phyloP scores from a whole-genome alignment of 2,329 filamentous ascomycete genomes.

The Phialocephala subalpina region DNA sequence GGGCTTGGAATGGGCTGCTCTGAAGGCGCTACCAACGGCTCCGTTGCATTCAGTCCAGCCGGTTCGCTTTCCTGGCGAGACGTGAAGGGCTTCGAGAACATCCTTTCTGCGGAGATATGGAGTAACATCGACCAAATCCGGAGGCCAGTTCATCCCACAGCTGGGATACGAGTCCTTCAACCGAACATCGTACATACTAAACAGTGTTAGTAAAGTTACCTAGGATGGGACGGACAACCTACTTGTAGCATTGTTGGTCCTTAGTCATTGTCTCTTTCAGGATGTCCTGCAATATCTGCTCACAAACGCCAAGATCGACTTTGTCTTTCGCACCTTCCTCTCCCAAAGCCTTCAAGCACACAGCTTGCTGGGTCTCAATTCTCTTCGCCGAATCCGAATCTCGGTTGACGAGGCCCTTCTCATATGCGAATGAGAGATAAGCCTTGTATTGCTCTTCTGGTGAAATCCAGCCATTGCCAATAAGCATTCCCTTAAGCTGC shows the following conservation, averaged over 20 bases:
- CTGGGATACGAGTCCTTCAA: conserved; percentile 80
- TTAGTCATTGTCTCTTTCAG: conserved; percentile 66
- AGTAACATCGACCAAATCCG: conserved; percentile 78
- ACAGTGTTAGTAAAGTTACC: not conserved
- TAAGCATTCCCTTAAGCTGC: conserved; percentile 85
- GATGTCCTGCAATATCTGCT: conserved; percentile 77
- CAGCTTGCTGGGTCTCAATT: conserved; percentile 73
- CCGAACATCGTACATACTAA: conserved; percentile 89
- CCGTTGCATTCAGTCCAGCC: conserved; percentile 94
- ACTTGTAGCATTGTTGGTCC: conserved; percentile 71
- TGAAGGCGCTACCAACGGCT: conserved; percentile 77
- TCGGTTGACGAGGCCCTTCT: conserved; percentile 75
- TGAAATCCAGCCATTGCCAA: conserved; percentile 98
- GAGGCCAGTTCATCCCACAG: conserved; percentile 98
- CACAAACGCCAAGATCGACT: conserved; percentile 77
- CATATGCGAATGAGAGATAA: conserved; percentile 83
- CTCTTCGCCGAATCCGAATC: conserved; percentile 69
- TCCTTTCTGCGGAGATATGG: conserved; percentile 87
- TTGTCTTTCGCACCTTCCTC: conserved; percentile 63
- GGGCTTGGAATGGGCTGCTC: conserved; percentile 73
- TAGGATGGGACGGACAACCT: not conserved
- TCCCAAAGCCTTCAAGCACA: conserved; percentile 70
- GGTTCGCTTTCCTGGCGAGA: conserved; percentile 80
- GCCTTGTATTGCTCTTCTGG: conserved; percentile 88
- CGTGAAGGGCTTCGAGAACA: conserved; percentile 81